phyloP scores from a whole-genome alignment of 1,284 basidiomycete species.

The Ganoderma leucocontextum region DNA sequence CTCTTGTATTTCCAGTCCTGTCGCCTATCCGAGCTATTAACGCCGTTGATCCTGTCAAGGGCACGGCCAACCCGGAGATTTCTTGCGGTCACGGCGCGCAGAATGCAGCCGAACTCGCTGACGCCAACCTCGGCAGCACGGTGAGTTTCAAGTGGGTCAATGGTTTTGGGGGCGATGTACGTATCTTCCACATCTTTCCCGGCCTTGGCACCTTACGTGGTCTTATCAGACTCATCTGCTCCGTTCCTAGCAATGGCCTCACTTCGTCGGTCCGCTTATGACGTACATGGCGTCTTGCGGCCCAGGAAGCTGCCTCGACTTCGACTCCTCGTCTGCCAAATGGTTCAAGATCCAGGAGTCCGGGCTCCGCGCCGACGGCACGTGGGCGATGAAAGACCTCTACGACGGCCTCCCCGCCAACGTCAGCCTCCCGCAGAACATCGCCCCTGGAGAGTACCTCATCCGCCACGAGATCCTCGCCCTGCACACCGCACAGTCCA shows the following conservation, averaged over 20 bases:
- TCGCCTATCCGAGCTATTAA: slow-evolving; percentile 40
- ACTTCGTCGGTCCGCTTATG: slow-evolving; percentile 63
- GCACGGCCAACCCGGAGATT: slow-evolving; percentile 46
- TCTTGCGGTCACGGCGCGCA: slow-evolving; percentile 53
- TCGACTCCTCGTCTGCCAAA: slow-evolving; percentile 60
- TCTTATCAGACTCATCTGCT: not conserved
- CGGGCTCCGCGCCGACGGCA: slow-evolving; percentile 45
- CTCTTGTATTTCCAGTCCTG: slow-evolving; percentile 15
- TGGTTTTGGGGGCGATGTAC: slow-evolving; percentile 46
- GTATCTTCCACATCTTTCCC: slow-evolving; percentile 6
- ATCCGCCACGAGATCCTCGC: slow-evolving; percentile 73
- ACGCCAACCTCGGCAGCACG: slow-evolving; percentile 50
- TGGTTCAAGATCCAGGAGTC: slow-evolving; percentile 73
- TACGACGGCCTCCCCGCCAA: slow-evolving; percentile 46
- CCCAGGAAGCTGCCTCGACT: slow-evolving; percentile 62
- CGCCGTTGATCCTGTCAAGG: slow-evolving; percentile 51
- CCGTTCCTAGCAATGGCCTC: slow-evolving; percentile 45
- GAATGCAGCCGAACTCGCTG: slow-evolving; percentile 45
- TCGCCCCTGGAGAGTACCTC: slow-evolving; percentile 71
- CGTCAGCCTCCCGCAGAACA: slow-evolving; percentile 59
- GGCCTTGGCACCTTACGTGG: not conserved
- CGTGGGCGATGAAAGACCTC: slow-evolving; percentile 50
- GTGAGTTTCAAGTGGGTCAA: slow-evolving; percentile 64
- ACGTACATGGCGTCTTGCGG: slow-evolving; percentile 72
- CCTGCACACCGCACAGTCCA: slow-evolving; percentile 60